These are phyloP conservation scores for Fusarium falciforme DNA, from an alignment of 2,329 filamentous ascomycete species.

Conservation along the genomic window DNA sequence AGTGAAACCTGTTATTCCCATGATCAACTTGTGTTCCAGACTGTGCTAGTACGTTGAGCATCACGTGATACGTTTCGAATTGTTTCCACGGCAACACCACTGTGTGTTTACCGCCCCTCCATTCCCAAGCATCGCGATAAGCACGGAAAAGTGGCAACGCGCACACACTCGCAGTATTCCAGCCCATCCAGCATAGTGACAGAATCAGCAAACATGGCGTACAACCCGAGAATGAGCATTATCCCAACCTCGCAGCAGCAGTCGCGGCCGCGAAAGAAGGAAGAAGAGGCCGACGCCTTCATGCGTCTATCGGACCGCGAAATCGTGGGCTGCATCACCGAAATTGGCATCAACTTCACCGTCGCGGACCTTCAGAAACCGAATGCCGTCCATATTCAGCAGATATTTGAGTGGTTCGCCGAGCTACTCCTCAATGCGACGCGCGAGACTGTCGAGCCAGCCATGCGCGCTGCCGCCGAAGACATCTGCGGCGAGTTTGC, in stretches of 20 bases:
- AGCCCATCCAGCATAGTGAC: background rate
- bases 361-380: constrained; percentile 91
- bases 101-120: constrained; percentile 36
- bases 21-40: background rate
- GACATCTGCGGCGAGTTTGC: constrained; percentile 86
- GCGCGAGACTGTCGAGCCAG: constrained; percentile 91
- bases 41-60: background rate
- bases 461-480: constrained; percentile 92
- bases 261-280: constrained; percentile 67
- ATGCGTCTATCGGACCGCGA: constrained; percentile 76
- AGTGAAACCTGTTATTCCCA: background rate
- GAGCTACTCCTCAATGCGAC: constrained; percentile 94
- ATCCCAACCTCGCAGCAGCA: constrained; percentile 64
- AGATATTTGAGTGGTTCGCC: constrained; percentile 98
- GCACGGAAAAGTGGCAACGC: constrained; percentile 1
- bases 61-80: constrained; percentile 27
- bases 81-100: constrained; percentile 44
- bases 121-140: constrained; percentile 22
- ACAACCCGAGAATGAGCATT: constrained; percentile 71
- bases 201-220: constrained; percentile 60
- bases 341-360: constrained; percentile 92
- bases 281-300: constrained; percentile 69
- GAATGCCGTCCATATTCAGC: constrained; percentile 93
- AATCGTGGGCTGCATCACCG: constrained; percentile 96
- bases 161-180: constrained; percentile 3